Percentiles rank a stretch among this genome's conserved stretches.
Evolutionary conservation across 176 grass and related monocot species (phyloP).

Genomic region (Carex cristatella): DNA sequence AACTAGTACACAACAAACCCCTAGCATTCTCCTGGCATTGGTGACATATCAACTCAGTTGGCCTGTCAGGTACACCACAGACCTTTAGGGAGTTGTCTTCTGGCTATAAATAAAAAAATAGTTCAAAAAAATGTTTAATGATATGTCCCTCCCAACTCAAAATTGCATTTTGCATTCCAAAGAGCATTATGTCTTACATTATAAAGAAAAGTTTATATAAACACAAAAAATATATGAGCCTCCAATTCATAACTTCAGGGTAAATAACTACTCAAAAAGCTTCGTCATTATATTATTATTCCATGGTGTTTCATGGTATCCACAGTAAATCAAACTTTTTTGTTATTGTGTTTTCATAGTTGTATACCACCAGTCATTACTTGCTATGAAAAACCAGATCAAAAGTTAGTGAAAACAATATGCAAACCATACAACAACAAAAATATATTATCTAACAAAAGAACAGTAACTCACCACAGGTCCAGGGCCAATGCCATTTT

Average conservation of each 20-base stretch:
- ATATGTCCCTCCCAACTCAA: background rate
- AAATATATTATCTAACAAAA: background rate
- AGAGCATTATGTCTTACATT: background rate
- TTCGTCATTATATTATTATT: background rate
- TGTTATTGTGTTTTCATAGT: background rate
- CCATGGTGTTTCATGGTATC: background rate
- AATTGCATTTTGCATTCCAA: background rate
- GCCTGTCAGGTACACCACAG: slow-evolving; percentile 17
- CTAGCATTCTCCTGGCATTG: slow-evolving; percentile 53
- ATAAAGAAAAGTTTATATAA: background rate
- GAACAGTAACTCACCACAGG: slow-evolving; percentile 1
- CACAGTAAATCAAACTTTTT: background rate
- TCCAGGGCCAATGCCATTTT: background rate
- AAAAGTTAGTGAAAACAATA: background rate
- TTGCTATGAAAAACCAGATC: background rate
- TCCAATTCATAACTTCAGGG: background rate
- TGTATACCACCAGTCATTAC: background rate
- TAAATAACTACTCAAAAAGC: background rate
- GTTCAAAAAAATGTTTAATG: background rate
- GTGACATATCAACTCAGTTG: slow-evolving; percentile 54
- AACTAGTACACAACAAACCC: slow-evolving; percentile 60
- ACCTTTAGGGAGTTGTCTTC: background rate
- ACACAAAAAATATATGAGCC: background rate
- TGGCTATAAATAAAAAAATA: background rate
- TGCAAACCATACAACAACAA: background rate